phyloP scores from a whole-genome alignment of 129 eudicot genomes.

The Solidago caesia region DNA sequence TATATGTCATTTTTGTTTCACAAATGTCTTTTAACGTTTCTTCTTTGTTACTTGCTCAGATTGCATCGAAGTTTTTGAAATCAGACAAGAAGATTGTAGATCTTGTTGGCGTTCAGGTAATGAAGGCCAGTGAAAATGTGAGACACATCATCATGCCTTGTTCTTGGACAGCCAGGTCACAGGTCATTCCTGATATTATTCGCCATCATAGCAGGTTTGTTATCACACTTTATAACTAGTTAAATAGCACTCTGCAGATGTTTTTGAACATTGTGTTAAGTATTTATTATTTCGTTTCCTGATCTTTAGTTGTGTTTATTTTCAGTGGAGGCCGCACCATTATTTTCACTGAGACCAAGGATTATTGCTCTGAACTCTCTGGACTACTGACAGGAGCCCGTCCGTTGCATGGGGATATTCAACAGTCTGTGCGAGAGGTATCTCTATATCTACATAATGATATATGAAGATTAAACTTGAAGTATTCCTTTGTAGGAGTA shows the following conservation, averaged over 20 bases:
- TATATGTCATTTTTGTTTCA: not conserved
- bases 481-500: not conserved
- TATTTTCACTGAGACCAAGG: conserved; percentile 89
- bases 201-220: conserved; percentile 80
- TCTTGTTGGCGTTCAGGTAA: conserved; percentile 72
- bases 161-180: conserved; percentile 74
- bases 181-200: conserved; percentile 94
- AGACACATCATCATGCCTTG: conserved; percentile 89
- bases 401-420: conserved; percentile 94
- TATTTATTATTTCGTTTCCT: not conserved
- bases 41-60: conserved; percentile 37
- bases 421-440: conserved; percentile 95
- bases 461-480: not conserved
- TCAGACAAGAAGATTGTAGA: conserved; percentile 75
- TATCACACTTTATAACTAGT: conserved; percentile 7
- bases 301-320: not conserved
- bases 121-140: conserved; percentile 79
- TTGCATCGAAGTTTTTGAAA: conserved; percentile 73
- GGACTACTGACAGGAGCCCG: conserved; percentile 88
- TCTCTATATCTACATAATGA: not conserved
- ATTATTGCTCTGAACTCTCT: conserved; percentile 86
- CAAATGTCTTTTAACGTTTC: not conserved
- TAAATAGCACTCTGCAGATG: not conserved
- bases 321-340: conserved; percentile 96
- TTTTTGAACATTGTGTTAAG: not conserved